These are phyloP conservation scores for Bipolaris victoriae DNA, from an alignment of 2,329 filamentous ascomycete genomes.

Conservation along the genomic window DNA sequence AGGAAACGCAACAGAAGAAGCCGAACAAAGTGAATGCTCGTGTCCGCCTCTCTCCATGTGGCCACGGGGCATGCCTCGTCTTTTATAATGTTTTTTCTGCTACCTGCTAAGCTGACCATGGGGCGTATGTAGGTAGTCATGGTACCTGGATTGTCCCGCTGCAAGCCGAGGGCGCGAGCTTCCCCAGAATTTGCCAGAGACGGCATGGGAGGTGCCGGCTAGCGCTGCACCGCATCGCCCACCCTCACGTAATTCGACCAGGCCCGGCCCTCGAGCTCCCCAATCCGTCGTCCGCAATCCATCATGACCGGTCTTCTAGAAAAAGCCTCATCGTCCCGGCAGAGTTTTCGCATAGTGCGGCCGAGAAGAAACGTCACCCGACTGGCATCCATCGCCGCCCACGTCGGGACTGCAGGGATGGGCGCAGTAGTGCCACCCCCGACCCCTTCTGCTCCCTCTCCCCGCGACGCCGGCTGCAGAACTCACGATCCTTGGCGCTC, in stretches of 20 bases:
- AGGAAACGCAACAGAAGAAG: neutral
- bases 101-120: neutral
- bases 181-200: conserved; percentile 17
- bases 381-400: conserved; percentile 23
- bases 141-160: conserved; percentile 25
- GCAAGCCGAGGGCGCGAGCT: conserved; percentile 19
- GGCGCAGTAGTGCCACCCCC: conserved; percentile 11
- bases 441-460: conserved; percentile 3
- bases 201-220: conserved; percentile 11
- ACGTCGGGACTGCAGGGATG: conserved; percentile 7
- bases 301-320: conserved; percentile 23
- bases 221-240: conserved; percentile 26
- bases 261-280: conserved; percentile 8
- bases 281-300: neutral
- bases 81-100: neutral
- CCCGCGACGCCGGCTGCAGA: conserved; percentile 21
- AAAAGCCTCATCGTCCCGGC: conserved; percentile 24
- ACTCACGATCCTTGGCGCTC: conserved; percentile 41
- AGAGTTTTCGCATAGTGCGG: conserved; percentile 30
- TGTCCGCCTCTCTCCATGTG: no score
- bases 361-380: conserved; percentile 6
- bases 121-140: neutral
- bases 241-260: conserved; percentile 35
- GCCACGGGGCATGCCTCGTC: neutral
- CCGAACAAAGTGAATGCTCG: neutral